Base-by-base conservation (phyloP, 1,139 yeast species). In the Insectozyma bohioensis region DNA sequence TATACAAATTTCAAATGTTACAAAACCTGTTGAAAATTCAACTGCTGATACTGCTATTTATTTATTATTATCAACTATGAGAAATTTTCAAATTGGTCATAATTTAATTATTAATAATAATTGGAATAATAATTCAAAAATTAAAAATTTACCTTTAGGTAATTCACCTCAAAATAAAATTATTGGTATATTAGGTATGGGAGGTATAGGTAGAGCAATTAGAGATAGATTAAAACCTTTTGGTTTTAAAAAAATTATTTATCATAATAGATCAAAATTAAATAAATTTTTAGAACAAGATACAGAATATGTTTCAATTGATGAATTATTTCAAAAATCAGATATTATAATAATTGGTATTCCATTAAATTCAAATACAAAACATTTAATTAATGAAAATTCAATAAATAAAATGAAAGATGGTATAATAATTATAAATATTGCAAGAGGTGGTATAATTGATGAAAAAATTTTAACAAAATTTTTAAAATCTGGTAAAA, bases 11-110 rank as follows among this genome's bases (percentile, higher is more conserved):
- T 76, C 90, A 8, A 82, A 85, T 53, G 83, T 81, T 7, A 90
- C 94, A 4, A 68, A 66, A 4, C 66, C 84, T 4, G 94, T 85
- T 13, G 88, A 85, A 46, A 76, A 74, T 6, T 85, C 95, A 10
- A 86, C 95, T 10, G 95, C 95, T 1, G 88, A 81, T 46, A 78
- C 88, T 3, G 90, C 86, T 35, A 73, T 84, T 4, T 84, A 65
- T 52, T 62, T 85, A 46, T 48, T 81, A 13, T 56, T 85, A 31
- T 77, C 85, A 5, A 80, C 90, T 1, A 55, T 84, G 50, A 74
- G 95, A 52, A 81, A 82, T 58, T 85, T 73, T 49, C 72, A 66
- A 44, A 40, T 43, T 28, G 65, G 62, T 12, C 70, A 71, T 37
- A 56, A 67, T 28, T 61, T 63, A 28, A 54, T 83, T 41, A 58